Evolutionary conservation across 2,329 filamentous ascomycete genomes (phyloP).

Genomic region (Neonectria faginata): DNA sequence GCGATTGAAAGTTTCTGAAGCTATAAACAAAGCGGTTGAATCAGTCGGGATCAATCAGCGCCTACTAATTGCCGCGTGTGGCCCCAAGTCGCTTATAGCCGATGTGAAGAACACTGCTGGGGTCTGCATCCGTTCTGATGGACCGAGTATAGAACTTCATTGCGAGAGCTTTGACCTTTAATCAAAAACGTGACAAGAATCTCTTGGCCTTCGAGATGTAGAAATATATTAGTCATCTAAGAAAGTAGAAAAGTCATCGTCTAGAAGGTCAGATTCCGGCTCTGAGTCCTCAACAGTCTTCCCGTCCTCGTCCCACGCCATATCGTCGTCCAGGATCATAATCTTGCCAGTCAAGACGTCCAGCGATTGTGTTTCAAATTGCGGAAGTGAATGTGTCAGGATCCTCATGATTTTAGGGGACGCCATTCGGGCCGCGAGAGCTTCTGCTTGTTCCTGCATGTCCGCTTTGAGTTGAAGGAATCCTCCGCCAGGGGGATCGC

Average conservation of each 20-base stretch:
- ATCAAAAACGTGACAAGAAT: background rate
- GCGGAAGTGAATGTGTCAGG: conserved; percentile 32
- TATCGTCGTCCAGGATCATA: conserved; percentile 32
- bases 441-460: conserved; percentile 31
- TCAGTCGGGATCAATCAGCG: conserved; percentile 3
- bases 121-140: conserved; percentile 5
- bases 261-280: conserved; percentile 28
- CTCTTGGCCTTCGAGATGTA: background rate
- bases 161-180: conserved; percentile 26
- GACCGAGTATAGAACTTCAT: conserved; percentile 21
- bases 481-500: conserved; percentile 15
- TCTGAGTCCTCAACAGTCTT: conserved; percentile 24
- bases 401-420: conserved; percentile 33
- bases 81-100: conserved; percentile 9
- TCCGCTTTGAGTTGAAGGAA: conserved; percentile 31
- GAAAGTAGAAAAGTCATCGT: background rate
- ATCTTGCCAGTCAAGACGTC: conserved; percentile 37
- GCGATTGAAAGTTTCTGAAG: background rate
- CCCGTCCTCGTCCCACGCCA: conserved; percentile 37
- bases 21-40: background rate
- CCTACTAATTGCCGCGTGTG: conserved; percentile 18
- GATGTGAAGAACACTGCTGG: conserved; percentile 17
- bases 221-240: background rate
- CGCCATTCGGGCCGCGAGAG: conserved; percentile 28
- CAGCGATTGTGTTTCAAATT: conserved; percentile 28